Percentiles rank a stretch among this genome's conserved stretches.
Evolutionary conservation across 257 asterid genomes (phyloP).

Genomic region (Ehretia macrophylla): DNA sequence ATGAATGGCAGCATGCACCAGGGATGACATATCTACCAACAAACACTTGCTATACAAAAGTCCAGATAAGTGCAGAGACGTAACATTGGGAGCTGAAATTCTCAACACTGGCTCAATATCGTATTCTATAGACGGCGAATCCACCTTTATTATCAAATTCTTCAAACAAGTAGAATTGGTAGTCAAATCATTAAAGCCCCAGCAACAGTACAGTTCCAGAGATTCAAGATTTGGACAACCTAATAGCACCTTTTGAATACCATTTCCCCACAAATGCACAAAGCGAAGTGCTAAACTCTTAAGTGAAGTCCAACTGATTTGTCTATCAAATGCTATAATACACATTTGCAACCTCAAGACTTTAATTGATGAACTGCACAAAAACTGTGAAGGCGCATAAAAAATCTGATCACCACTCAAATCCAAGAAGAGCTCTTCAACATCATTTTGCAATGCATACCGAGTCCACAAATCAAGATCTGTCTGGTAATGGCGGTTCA

Average conservation of each 20-base stretch:
- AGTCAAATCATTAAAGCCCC: neutral
- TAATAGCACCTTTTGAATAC: conserved; percentile 1
- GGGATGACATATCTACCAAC: neutral
- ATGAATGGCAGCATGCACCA: conserved; percentile 1
- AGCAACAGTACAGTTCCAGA: neutral
- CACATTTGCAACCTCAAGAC: neutral
- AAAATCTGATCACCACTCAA: neutral
- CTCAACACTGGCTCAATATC: neutral
- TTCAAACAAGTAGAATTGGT: conserved; percentile 9
- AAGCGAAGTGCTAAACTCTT: conserved; percentile 2
- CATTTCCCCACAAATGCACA: neutral
- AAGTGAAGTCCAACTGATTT: conserved; percentile 10
- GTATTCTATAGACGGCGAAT: neutral
- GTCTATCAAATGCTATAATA: neutral
- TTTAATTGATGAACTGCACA: conserved; percentile 1
- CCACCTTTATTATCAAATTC: neutral
- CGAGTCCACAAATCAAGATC: conserved; percentile 10
- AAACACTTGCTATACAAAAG: neutral
- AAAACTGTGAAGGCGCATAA: neutral
- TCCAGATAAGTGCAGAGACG: conserved; percentile 5
- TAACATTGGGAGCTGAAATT: conserved; percentile 12
- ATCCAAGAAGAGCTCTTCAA: conserved; percentile 7
- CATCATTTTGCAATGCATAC: conserved; percentile 1
- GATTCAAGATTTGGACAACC: conserved; percentile 12
- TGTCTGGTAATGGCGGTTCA: neutral